Percentiles rank a stretch among this genome's conserved stretches.
These are phyloP conservation scores for Alnus rubra DNA, from an alignment of 306 rosid genomes.

Conservation along the genomic window DNA sequence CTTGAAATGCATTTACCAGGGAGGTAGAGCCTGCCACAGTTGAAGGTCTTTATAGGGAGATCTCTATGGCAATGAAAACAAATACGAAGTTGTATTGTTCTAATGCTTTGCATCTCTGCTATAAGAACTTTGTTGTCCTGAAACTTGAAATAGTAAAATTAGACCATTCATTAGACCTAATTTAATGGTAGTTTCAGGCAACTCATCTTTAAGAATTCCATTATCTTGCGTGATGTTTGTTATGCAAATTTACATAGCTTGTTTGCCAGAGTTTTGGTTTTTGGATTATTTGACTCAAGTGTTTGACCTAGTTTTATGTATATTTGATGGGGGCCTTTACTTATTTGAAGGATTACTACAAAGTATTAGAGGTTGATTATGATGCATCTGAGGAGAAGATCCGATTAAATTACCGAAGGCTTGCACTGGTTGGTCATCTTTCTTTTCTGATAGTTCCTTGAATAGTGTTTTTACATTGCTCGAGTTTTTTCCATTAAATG, in stretches of 20 bases:
- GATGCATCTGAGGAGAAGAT: conserved; percentile 73
- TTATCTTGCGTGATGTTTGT: background rate
- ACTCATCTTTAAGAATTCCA: background rate
- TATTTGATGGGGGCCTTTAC: conserved; percentile 18
- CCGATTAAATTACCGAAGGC: conserved; percentile 65
- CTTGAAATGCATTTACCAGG: background rate
- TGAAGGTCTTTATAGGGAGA: background rate
- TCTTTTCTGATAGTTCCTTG: conserved; percentile 18
- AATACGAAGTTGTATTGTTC: background rate
- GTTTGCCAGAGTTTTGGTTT: background rate
- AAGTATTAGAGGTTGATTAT: conserved; percentile 73
- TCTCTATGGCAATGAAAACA: background rate
- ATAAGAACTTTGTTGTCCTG: background rate
- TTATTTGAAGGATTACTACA: conserved; percentile 61
- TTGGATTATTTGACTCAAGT: conserved; percentile 10
- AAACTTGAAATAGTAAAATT: background rate
- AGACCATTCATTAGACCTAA: background rate
- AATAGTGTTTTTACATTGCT: conserved; percentile 11
- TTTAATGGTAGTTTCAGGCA: background rate
- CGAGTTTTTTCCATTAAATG: conserved; percentile 1
- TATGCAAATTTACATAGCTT: background rate
- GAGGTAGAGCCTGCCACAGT: background rate
- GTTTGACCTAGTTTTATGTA: conserved; percentile 15
- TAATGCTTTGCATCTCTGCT: background rate
- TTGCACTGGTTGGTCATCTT: conserved; percentile 61